Percentiles rank a stretch among this genome's conserved stretches.
Conservation (phyloP, 371 early-diverging fungal genomes). For the Funneliformis caledonium region DNA sequence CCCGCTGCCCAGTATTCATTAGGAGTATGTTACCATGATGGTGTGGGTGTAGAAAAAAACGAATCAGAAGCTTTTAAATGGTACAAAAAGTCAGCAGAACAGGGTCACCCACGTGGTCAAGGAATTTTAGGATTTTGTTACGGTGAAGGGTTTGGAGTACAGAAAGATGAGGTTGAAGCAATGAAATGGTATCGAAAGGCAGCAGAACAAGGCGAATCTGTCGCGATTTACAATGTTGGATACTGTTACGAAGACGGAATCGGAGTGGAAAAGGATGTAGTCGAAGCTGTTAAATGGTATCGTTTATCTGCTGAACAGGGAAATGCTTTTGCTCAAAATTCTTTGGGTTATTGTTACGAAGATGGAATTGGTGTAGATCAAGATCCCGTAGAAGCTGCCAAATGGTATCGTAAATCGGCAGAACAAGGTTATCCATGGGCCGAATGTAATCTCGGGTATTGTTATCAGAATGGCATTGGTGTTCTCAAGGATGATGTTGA, state of each 20-base stretch:
- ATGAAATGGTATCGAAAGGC: conserved; percentile 70
- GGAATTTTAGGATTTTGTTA: conserved; percentile 83
- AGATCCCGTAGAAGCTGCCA: conserved; percentile 62
- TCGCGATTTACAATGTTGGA: conserved; percentile 81
- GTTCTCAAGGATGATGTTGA: conserved; percentile 55
- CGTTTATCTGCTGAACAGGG: conserved; percentile 68
- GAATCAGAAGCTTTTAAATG: conserved; percentile 40
- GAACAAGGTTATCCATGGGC: conserved; percentile 75
- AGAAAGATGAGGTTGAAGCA: conserved; percentile 63
- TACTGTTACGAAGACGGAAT: conserved; percentile 83
- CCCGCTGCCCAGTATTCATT: conserved; percentile 42
- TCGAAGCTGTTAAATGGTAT: conserved; percentile 75
- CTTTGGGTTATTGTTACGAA: conserved; percentile 78
- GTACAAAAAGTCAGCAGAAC: conserved; percentile 47
- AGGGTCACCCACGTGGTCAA: conserved; percentile 67
- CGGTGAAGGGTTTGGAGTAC: conserved; percentile 76
- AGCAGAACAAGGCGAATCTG: conserved; percentile 63
- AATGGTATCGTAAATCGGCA: conserved; percentile 75
- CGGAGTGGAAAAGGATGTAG: conserved; percentile 67
- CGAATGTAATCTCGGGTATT: conserved; percentile 78
- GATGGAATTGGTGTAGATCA: conserved; percentile 74
- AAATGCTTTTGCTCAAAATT: conserved; percentile 82
- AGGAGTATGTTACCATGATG: conserved; percentile 42
- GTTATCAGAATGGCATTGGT: conserved; percentile 49
- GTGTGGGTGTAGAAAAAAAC: conserved; percentile 37